These are phyloP conservation scores for Phyllosticta citriasiana DNA, from an alignment of 2,329 filamentous ascomycete genomes.

Conservation along the genomic window DNA sequence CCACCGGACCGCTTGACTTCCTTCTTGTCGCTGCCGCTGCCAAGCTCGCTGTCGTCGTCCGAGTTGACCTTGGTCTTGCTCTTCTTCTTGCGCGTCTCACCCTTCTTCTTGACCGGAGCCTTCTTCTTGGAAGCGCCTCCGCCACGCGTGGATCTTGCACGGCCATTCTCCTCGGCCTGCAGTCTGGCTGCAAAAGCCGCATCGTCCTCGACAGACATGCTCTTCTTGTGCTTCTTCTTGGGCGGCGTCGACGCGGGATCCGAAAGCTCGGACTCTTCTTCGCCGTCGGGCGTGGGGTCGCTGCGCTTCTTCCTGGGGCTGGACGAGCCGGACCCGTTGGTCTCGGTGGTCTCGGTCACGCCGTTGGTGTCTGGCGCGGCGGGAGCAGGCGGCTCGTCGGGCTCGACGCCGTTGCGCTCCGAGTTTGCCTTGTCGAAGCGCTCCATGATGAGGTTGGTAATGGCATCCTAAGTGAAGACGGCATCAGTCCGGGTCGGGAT, in stretches of 20 bases:
- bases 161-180: conserved; percentile 83
- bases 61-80: conserved; percentile 60
- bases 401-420: conserved; percentile 15
- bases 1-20: conserved; percentile 69
- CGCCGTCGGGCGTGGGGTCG: conserved; percentile 21
- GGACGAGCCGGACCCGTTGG: conserved; percentile 16
- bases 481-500: not conserved
- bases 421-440: conserved; percentile 41
- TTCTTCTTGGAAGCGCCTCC: conserved; percentile 49
- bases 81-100: conserved; percentile 60
- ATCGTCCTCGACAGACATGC: conserved; percentile 65
- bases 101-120: conserved; percentile 49
- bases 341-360: conserved; percentile 13
- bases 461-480: conserved; percentile 25
- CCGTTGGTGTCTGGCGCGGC: conserved; percentile 18
- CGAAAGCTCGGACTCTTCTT: conserved; percentile 29
- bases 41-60: conserved; percentile 69
- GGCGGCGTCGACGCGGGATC: conserved; percentile 33
- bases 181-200: conserved; percentile 77
- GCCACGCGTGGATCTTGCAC: conserved; percentile 66
- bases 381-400: conserved; percentile 28
- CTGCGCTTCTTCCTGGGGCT: conserved; percentile 30
- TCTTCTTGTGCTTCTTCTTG: conserved; percentile 53
- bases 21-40: conserved; percentile 49
- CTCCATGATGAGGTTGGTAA: conserved; percentile 38